Evolutionary conservation across 805 yeast genomes (phyloP), one percentile per base, ranked within the genome.

Genomic region (Candida sanyiensis): DNA sequence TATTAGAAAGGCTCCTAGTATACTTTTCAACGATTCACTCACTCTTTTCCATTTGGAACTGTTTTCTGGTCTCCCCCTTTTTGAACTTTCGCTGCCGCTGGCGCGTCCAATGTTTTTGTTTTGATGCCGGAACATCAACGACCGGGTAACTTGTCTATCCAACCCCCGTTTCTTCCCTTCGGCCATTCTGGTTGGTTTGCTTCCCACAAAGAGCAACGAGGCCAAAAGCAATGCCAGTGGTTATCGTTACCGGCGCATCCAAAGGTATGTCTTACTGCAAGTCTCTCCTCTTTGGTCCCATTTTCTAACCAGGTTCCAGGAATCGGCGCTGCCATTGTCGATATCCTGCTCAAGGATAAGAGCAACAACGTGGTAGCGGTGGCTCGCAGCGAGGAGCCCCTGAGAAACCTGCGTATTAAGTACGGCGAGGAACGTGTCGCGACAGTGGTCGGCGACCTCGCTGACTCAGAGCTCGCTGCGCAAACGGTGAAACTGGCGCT

Each of bases 271-370:
- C 17, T 11, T 8, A 17, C 9, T 18, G 30, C 13, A 9, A 25
- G 22, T 16, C 13, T 24, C 26, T 35, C 15, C 15, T n/a, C n/a
- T n/a, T n/a, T n/a, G n/a, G n/a, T n/a, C n/a, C n/a, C n/a, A 22
- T 18, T 18, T 30, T 18, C 40, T 44, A 35, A 35, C 40, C 7
- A 10, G n/a, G n/a, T 12, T 15, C 10, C 26, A 52, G 95, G 97
- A 5, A 81, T 90, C 52, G 98, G 98, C 3, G 73, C 69, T n/a
- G 72, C 88, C 1, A 77, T 83, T 48, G 86, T 81, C 4, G 69
- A 72, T 27, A 60, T 75, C 15, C 61, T 88, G 1, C 33, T 58
- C 3, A 42, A 52, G 3, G 50, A 61, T 4, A 49, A 63, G 0
- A 46, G 54, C 11, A 57, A 73, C 1, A 64, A 66, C 27, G 73